Evolutionary conservation across 2,329 filamentous ascomycete genomes (phyloP).

Genomic region (Pyricularia pennisetigena): DNA sequence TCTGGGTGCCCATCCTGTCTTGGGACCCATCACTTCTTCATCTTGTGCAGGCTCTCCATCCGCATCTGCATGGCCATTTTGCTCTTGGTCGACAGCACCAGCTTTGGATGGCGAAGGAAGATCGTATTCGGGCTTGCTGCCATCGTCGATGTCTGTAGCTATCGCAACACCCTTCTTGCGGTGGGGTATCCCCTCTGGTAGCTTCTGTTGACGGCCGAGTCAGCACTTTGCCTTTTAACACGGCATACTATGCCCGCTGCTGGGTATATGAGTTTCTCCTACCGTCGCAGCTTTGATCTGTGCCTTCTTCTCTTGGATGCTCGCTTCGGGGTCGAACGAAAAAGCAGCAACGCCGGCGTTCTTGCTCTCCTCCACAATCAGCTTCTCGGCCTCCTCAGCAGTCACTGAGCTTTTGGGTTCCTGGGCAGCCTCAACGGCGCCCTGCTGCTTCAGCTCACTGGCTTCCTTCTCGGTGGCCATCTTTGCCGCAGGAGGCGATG

Average conservation of each 20-base stretch:
- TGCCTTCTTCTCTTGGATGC: slow-evolving; percentile 71
- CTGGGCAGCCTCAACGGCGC: slow-evolving; percentile 65
- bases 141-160: slow-evolving; percentile 71
- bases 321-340: slow-evolving; percentile 79
- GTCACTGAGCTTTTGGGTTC: slow-evolving; percentile 60
- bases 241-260: background rate
- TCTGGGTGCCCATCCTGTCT: slow-evolving; percentile 79
- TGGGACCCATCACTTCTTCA: slow-evolving; percentile 44
- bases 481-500: slow-evolving; percentile 5
- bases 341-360: slow-evolving; percentile 73
- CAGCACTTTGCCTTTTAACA: slow-evolving; percentile 3
- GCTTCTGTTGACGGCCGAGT: slow-evolving; percentile 32
- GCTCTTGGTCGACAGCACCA: slow-evolving; percentile 48
- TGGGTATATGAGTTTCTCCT: background rate
- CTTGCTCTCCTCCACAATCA: slow-evolving; percentile 66
- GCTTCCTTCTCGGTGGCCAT: slow-evolving; percentile 21
- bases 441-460: slow-evolving; percentile 70
- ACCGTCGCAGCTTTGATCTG: slow-evolving; percentile 64
- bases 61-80: slow-evolving; percentile 34
- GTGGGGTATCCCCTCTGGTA: slow-evolving; percentile 54
- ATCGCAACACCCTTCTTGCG: slow-evolving; percentile 57
- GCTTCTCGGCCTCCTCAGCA: slow-evolving; percentile 61
- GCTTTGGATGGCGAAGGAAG: slow-evolving; percentile 66
- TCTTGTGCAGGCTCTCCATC: slow-evolving; percentile 44
- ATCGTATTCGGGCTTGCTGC: slow-evolving; percentile 59